Conservation (phyloP, 768 basidiomycete genomes). For the Podaxis sp. region DNA sequence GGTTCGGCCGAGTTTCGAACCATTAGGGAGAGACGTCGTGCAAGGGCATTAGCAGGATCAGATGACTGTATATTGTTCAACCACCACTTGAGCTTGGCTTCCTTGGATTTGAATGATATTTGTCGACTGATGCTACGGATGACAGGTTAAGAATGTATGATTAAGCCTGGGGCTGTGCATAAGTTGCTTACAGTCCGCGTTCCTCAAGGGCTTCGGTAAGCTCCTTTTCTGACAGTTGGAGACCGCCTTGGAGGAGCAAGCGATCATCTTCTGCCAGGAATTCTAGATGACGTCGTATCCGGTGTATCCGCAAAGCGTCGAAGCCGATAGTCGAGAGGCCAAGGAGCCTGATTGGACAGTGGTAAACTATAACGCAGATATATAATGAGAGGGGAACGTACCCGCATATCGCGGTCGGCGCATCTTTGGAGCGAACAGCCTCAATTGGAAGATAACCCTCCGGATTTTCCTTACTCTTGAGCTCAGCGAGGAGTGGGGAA, state of each 20-base stretch:
- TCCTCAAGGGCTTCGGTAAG: slow-evolving; percentile 69
- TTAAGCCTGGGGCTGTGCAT: not conserved
- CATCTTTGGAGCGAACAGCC: slow-evolving; percentile 28
- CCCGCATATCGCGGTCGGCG: slow-evolving; percentile 56
- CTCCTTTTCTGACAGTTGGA: slow-evolving; percentile 50
- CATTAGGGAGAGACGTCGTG: slow-evolving; percentile 53
- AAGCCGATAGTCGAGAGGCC: slow-evolving; percentile 46
- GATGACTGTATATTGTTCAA: slow-evolving; percentile 45
- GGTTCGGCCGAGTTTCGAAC: slow-evolving; percentile 15
- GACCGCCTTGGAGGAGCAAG: slow-evolving; percentile 52
- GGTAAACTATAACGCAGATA: slow-evolving; percentile 11
- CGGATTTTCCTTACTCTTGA: slow-evolving; percentile 31
- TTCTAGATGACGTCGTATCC: slow-evolving; percentile 39
- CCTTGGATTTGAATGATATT: slow-evolving; percentile 42
- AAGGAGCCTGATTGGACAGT: slow-evolving; percentile 29
- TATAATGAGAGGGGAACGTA: slow-evolving; percentile 30
- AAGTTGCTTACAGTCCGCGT: slow-evolving; percentile 66
- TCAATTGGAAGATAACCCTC: slow-evolving; percentile 35
- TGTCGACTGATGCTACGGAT: slow-evolving; percentile 35
- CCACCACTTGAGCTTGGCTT: slow-evolving; percentile 64
- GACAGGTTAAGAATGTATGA: not conserved
- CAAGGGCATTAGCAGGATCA: slow-evolving; percentile 36
- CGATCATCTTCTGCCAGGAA: slow-evolving; percentile 64
- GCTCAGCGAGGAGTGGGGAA: slow-evolving; percentile 33
- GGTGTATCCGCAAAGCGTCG: slow-evolving; percentile 41